Percentiles rank a stretch among this genome's conserved stretches.
phyloP scores from a whole-genome alignment of 2,329 filamentous ascomycete species.

The Xylariomycetidae sp. region DNA sequence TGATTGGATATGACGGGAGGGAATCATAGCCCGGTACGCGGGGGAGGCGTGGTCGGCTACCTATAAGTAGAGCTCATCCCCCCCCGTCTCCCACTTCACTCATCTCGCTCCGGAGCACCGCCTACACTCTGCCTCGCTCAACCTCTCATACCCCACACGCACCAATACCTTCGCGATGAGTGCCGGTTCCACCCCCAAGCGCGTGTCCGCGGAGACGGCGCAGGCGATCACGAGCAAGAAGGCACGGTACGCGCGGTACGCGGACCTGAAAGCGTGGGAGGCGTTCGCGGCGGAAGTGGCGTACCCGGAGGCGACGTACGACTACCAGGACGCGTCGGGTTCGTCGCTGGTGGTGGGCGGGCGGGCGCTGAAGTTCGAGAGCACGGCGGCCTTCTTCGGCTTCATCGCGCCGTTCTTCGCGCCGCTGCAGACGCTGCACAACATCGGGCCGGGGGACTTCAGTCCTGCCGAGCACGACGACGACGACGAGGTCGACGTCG shows the following conservation, averaged over 20 bases:
- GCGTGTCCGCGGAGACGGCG: too few relatives aligned
- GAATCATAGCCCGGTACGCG: too few relatives aligned
- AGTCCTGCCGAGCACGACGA: constrained; percentile 4
- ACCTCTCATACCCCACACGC: too few relatives aligned
- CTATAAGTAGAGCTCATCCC: too few relatives aligned
- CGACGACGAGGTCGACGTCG: constrained; percentile 15
- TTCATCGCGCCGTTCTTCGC: constrained; percentile 16
- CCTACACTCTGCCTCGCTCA: too few relatives aligned
- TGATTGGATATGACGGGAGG: too few relatives aligned
- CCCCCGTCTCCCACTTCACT: too few relatives aligned
- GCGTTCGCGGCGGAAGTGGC: constrained; percentile 16
- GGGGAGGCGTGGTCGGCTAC: too few relatives aligned
- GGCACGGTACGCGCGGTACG: constrained; percentile 19
- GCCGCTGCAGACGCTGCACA: constrained; percentile 17
- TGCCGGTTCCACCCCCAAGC: too few relatives aligned
- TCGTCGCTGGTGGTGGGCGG: constrained; percentile 3
- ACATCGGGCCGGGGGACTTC: constrained; percentile 18
- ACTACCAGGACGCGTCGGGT: constrained; percentile 11
- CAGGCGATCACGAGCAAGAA: constrained; percentile 21
- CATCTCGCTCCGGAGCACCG: too few relatives aligned
- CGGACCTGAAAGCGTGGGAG: constrained; percentile 22
- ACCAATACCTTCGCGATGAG: too few relatives aligned
- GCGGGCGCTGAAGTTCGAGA: constrained; percentile 4
- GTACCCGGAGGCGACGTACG: constrained; percentile 15
- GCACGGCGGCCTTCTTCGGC: constrained; percentile 7